Evolutionary conservation across 805 yeast genomes (phyloP).

Genomic region (Lachancea sp.): DNA sequence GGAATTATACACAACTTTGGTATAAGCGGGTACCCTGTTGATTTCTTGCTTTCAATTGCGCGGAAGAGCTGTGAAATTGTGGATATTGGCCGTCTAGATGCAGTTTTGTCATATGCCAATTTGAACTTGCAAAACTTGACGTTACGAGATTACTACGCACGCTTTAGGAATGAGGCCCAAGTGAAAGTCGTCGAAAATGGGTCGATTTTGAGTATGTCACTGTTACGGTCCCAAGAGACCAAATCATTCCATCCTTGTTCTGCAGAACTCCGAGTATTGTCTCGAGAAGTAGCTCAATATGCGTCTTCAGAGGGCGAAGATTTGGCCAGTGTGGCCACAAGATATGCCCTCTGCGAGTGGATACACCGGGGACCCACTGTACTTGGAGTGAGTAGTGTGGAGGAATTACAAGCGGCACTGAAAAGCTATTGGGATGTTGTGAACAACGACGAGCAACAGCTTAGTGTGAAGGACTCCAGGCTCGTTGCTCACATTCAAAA

Average conservation of each 20-base stretch:
- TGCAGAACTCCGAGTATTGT: slow-evolving; percentile 42
- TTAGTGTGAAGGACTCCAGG: slow-evolving; percentile 38
- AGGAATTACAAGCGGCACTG: slow-evolving; percentile 61
- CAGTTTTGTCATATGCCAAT: slow-evolving; percentile 71
- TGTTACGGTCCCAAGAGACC: slow-evolving; percentile 61
- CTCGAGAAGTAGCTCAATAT: slow-evolving; percentile 39
- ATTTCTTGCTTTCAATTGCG: slow-evolving; percentile 53
- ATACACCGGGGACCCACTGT: slow-evolving; percentile 53
- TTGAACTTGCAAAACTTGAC: slow-evolving; percentile 72
- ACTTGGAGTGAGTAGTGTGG: slow-evolving; percentile 63
- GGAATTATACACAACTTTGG: slow-evolving; percentile 67
- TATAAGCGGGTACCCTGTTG: slow-evolving; percentile 81
- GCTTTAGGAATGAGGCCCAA: slow-evolving; percentile 46
- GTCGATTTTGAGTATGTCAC: slow-evolving; percentile 82
- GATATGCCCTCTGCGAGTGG: slow-evolving; percentile 68
- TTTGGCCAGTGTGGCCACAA: slow-evolving; percentile 73
- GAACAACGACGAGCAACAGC: slow-evolving; percentile 24
- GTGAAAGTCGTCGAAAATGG: slow-evolving; percentile 65
- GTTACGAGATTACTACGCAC: slow-evolving; percentile 42
- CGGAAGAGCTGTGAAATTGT: slow-evolving; percentile 28
- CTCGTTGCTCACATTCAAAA: slow-evolving; percentile 40
- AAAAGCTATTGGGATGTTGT: slow-evolving; percentile 46
- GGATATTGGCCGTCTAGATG: slow-evolving; percentile 61
- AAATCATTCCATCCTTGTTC: slow-evolving; percentile 79
- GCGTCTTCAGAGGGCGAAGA: slow-evolving; percentile 48